Evolutionary conservation across 108 stramenopile genomes (phyloP).

Genomic region (Craspedostauros australis): DNA sequence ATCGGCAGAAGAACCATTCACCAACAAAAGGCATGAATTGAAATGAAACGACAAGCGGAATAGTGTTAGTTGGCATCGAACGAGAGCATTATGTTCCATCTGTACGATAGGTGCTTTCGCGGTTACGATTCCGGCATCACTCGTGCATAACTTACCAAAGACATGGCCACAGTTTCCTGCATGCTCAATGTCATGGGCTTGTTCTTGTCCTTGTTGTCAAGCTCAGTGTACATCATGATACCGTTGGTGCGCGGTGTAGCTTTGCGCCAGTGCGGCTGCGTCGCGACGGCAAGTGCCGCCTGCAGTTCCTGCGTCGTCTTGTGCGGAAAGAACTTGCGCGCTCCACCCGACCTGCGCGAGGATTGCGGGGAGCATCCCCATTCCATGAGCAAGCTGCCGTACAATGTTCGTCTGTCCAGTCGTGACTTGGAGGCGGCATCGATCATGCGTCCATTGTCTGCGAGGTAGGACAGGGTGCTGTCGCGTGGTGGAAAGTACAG

Average conservation of each 20-base stretch:
- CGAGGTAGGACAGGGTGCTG: slow-evolving; percentile 13
- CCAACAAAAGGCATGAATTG: too few relatives aligned
- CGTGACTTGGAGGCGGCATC: slow-evolving; percentile 56
- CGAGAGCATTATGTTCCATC: too few relatives aligned
- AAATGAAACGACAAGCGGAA: too few relatives aligned
- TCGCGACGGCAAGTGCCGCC: slow-evolving; percentile 71
- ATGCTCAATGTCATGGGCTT: slow-evolving; percentile 56
- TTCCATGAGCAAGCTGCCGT: slow-evolving; percentile 64
- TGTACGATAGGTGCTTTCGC: too few relatives aligned
- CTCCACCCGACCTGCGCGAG: slow-evolving; percentile 31
- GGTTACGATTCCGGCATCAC: too few relatives aligned
- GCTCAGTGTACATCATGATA: slow-evolving; percentile 24
- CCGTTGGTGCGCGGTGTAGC: slow-evolving; percentile 28
- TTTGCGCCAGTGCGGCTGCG: slow-evolving; percentile 75
- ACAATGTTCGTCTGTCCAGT: slow-evolving; percentile 75
- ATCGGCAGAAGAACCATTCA: too few relatives aligned
- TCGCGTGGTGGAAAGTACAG: slow-evolving; percentile 58
- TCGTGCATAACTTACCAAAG: slow-evolving; percentile 56
- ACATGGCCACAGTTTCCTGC: slow-evolving; percentile 85
- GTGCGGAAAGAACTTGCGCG: slow-evolving; percentile 48
- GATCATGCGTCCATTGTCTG: slow-evolving; percentile 16
- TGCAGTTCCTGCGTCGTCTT: slow-evolving; percentile 44
- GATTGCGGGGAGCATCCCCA: slow-evolving; percentile 31
- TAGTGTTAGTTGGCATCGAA: slow-evolving; percentile 1
- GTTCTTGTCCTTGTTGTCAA: slow-evolving; percentile 8